These are phyloP conservation scores for Ustilago curta DNA, from an alignment of 1,284 basidiomycete genomes.

Conservation along the genomic window DNA sequence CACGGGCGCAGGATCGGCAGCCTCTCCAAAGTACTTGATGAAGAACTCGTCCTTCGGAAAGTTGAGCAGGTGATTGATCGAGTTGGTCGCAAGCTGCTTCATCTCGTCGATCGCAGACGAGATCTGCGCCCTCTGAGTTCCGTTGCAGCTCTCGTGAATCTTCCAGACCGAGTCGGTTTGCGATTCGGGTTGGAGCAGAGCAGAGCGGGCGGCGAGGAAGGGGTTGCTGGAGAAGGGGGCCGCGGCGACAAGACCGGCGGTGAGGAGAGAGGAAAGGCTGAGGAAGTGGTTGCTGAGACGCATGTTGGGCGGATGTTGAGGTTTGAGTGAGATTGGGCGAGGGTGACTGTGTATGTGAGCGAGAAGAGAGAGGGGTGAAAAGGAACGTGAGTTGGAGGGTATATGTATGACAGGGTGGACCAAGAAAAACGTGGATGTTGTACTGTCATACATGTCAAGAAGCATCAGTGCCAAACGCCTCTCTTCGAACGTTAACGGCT, in stretches of 20 bases:
- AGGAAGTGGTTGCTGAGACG: constrained; percentile 6
- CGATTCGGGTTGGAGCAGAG: constrained; percentile 2
- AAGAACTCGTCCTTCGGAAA: constrained; percentile 68
- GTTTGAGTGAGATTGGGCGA: not conserved
- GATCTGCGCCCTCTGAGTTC: constrained; percentile 69
- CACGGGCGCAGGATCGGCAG: constrained; percentile 56
- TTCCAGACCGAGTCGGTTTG: constrained; percentile 49
- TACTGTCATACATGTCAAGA: too few species aligned
- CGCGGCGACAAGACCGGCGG: not conserved
- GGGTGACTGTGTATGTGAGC: not conserved
- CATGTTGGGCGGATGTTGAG: constrained; percentile 8
- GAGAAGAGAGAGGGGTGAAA: not conserved
- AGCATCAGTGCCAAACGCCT: too few species aligned
- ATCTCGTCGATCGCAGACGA: constrained; percentile 68
- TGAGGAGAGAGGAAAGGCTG: not conserved
- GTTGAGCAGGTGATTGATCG: constrained; percentile 68
- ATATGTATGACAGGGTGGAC: too few species aligned
- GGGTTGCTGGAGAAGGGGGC: constrained; percentile 12
- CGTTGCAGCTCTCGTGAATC: constrained; percentile 71
- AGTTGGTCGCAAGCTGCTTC: constrained; percentile 62
- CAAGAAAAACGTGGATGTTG: too few species aligned
- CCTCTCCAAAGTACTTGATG: constrained; percentile 70
- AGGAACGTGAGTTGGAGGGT: too few species aligned
- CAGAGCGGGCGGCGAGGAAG: constrained; percentile 2
- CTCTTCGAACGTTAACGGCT: too few species aligned